Percentiles rank a stretch among this genome's conserved stretches.
Evolutionary conservation across 2,329 filamentous ascomycete species (phyloP).

Genomic region (Ophiostoma ulmi): DNA sequence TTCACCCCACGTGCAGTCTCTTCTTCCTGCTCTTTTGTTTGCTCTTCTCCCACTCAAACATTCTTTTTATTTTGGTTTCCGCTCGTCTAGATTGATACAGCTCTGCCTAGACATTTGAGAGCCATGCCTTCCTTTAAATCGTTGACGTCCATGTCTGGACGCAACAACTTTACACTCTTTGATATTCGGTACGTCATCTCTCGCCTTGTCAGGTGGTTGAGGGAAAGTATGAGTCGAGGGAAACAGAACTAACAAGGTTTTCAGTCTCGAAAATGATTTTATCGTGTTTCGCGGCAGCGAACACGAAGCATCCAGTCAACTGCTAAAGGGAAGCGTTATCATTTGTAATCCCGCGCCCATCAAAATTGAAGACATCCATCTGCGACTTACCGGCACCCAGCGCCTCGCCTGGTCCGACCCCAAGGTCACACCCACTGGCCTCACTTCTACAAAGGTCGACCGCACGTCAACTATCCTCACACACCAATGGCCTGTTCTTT

Average conservation of each 20-base stretch:
- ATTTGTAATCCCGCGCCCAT: conserved; percentile 65
- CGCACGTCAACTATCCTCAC: conserved; percentile 57
- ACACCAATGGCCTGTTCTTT: conserved; percentile 65
- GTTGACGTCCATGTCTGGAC: conserved; percentile 49
- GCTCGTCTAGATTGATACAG: conserved; percentile 13
- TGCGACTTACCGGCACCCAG: conserved; percentile 65
- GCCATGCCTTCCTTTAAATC: conserved; percentile 44
- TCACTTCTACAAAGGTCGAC: conserved; percentile 56
- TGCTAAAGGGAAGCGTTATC: conserved; percentile 68
- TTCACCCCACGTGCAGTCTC: conserved; percentile 4
- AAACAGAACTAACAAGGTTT: not conserved
- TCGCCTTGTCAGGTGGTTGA: not conserved
- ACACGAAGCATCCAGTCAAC: conserved; percentile 68
- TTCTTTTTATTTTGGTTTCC: not conserved
- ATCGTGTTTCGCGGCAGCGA: conserved; percentile 72
- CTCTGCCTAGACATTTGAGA: conserved; percentile 12
- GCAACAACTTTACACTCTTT: conserved; percentile 50
- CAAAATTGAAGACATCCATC: conserved; percentile 66
- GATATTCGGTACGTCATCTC: conserved; percentile 49
- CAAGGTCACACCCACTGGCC: conserved; percentile 51
- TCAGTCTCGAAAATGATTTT: conserved; percentile 70
- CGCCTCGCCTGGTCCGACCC: conserved; percentile 56
- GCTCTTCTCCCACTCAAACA: not conserved
- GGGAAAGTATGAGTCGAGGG: not conserved
- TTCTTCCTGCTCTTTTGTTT: conserved; percentile 2